phyloP scores from a whole-genome alignment of 2,329 filamentous ascomycete genomes.

The Ascosphaera pollenicola region DNA sequence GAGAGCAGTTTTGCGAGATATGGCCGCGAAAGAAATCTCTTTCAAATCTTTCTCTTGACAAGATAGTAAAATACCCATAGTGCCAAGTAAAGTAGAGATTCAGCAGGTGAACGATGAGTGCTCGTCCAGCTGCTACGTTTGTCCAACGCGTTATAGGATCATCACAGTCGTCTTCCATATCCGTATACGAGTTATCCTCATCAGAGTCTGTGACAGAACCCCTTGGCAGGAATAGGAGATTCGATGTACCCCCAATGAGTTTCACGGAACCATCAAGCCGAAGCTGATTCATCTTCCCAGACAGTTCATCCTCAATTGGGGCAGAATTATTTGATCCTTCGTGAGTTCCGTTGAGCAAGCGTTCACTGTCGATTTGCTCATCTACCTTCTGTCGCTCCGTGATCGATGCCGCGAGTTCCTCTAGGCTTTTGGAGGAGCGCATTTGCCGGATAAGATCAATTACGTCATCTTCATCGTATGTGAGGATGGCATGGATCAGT shows the following conservation, averaged over 20 bases:
- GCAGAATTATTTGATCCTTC: not conserved
- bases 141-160: slow-evolving; percentile 75
- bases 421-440: slow-evolving; percentile 57
- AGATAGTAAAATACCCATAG: slow-evolving; percentile 83
- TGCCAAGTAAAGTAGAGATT: slow-evolving; percentile 99
- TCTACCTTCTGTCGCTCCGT: slow-evolving; percentile 28
- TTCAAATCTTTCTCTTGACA: slow-evolving; percentile 72
- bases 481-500: slow-evolving; percentile 80
- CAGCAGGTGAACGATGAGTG: slow-evolving; percentile 65
- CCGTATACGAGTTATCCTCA: slow-evolving; percentile 16
- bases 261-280: slow-evolving; percentile 68
- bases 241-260: slow-evolving; percentile 86
- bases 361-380: not conserved
- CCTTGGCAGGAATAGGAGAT: slow-evolving; percentile 56
- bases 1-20: slow-evolving; percentile 59
- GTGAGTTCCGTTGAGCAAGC: not conserved
- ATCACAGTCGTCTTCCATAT: slow-evolving; percentile 27
- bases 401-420: slow-evolving; percentile 39
- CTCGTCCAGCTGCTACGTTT: slow-evolving; percentile 54
- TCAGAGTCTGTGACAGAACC: slow-evolving; percentile 23
- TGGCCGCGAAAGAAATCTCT: slow-evolving; percentile 57
- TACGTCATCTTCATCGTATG: slow-evolving; percentile 73
- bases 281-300: slow-evolving; percentile 82
- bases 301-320: slow-evolving; percentile 51
- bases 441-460: slow-evolving; percentile 64